Evolutionary conservation across 2,329 filamentous ascomycete species (phyloP).

Genomic region (Cucurbitaria berberidis): DNA sequence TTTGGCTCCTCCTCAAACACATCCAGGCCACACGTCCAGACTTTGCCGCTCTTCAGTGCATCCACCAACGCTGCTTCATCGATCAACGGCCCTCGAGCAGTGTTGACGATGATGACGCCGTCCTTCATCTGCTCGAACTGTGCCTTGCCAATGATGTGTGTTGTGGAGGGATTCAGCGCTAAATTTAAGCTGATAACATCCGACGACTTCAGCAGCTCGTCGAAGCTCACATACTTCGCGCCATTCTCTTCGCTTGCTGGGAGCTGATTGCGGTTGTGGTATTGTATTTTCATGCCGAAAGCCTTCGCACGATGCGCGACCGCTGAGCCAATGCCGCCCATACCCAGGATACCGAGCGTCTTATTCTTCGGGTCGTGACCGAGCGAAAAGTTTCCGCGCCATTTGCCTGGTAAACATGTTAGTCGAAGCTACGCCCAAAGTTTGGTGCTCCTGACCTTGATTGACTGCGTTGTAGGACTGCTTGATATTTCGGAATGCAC

Average conservation of each 20-base stretch:
- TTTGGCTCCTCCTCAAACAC: constrained; percentile 65
- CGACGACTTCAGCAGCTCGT: constrained; percentile 59
- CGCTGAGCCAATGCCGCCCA: constrained; percentile 65
- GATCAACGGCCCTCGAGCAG: constrained; percentile 62
- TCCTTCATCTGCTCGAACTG: constrained; percentile 62
- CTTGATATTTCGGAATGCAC: constrained; percentile 58
- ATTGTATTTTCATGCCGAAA: constrained; percentile 65
- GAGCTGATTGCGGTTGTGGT: constrained; percentile 60
- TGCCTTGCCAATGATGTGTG: constrained; percentile 58
- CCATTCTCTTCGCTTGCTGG: constrained; percentile 50
- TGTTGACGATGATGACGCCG: constrained; percentile 65
- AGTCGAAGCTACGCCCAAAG: constrained; percentile 7
- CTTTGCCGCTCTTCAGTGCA: constrained; percentile 60
- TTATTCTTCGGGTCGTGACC: constrained; percentile 62
- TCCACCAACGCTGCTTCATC: constrained; percentile 63
- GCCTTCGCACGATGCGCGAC: constrained; percentile 57
- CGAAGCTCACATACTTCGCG: constrained; percentile 62
- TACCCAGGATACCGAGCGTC: constrained; percentile 63
- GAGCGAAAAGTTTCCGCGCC: constrained; percentile 55
- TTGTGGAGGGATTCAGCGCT: constrained; percentile 58
- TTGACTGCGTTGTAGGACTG: constrained; percentile 55
- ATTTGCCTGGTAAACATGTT: constrained; percentile 40
- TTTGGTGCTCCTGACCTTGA: constrained; percentile 42
- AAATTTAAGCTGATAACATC: constrained; percentile 64
- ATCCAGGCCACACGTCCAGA: constrained; percentile 62